A percentile compares a stretch with the other conserved stretches of the same genome.
Conservation (phyloP, 805 yeast species). For the Wickerhamiella qilinensis region DNA sequence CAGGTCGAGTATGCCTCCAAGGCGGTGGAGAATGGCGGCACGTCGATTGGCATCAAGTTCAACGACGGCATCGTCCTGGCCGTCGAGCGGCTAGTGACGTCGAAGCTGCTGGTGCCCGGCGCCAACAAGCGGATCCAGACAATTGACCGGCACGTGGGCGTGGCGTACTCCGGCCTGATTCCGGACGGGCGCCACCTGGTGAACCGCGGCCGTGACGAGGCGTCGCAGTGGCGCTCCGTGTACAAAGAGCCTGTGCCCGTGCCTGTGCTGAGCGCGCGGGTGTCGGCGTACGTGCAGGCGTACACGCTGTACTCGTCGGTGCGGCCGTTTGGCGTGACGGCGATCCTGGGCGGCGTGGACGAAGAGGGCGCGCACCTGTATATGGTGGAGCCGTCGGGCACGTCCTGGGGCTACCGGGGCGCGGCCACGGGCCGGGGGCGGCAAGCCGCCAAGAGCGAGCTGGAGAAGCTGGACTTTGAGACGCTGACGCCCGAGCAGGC, state of each 20-base stretch:
- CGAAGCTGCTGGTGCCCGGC: slow-evolving; percentile 77
- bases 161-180: slow-evolving; percentile 82
- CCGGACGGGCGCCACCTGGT: slow-evolving; percentile 97
- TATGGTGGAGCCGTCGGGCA: slow-evolving; percentile 96
- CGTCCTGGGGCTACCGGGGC: slow-evolving; percentile 94
- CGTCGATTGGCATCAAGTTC: slow-evolving; percentile 83
- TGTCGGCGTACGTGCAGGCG: slow-evolving; percentile 86
- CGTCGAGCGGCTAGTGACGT: slow-evolving; percentile 79
- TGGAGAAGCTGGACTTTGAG: slow-evolving; percentile 72
- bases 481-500: slow-evolving; percentile 64
- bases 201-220: slow-evolving; percentile 83
- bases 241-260: slow-evolving; percentile 67
- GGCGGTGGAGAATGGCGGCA: slow-evolving; percentile 96
- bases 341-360: slow-evolving; percentile 89
- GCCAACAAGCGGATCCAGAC: slow-evolving; percentile 85
- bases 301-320: slow-evolving; percentile 93
- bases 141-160: slow-evolving; percentile 85
- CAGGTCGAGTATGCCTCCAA: slow-evolving; percentile 96
- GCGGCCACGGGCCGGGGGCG: slow-evolving; percentile 98
- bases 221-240: slow-evolving; percentile 55
- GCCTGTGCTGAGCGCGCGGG: slow-evolving; percentile 67
- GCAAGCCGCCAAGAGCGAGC: slow-evolving; percentile 92
- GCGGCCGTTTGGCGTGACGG: slow-evolving; percentile 90
- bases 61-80: slow-evolving; percentile 94
- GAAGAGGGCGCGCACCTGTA: slow-evolving; percentile 79